Percentiles rank a stretch among this genome's conserved stretches.
phyloP scores from a whole-genome alignment of 192 early-diverging fungal genomes.

The Funneliformis geosporum region DNA sequence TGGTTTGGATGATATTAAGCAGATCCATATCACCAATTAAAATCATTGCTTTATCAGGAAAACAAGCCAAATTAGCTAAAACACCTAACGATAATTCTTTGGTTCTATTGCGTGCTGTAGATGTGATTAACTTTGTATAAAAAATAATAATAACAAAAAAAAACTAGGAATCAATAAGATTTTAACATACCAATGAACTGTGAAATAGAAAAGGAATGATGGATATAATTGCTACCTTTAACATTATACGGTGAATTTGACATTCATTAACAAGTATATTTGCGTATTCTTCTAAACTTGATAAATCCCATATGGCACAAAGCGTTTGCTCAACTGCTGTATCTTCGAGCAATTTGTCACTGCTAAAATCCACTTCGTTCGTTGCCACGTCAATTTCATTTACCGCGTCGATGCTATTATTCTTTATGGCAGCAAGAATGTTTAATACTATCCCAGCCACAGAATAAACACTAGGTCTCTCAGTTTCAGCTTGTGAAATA shows the following conservation, averaged over 20 bases:
- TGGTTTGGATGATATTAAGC: background rate
- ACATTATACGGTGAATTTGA: conserved; percentile 33
- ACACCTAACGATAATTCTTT: conserved; percentile 40
- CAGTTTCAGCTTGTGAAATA: background rate
- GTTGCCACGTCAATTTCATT: background rate
- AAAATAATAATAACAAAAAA: background rate
- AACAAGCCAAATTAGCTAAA: conserved; percentile 43
- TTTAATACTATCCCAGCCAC: background rate
- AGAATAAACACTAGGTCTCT: background rate
- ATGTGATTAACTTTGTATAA: conserved; percentile 23
- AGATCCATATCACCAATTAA: conserved; percentile 39
- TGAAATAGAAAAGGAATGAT: background rate
- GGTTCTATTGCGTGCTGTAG: conserved; percentile 34
- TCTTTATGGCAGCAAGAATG: background rate
- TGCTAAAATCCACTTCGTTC: background rate
- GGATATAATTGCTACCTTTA: conserved; percentile 36
- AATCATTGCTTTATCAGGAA: conserved; percentile 34
- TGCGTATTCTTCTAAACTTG: conserved; percentile 36
- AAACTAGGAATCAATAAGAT: too few species aligned
- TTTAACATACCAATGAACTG: background rate
- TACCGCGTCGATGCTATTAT: background rate
- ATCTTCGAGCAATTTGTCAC: conserved; percentile 32
- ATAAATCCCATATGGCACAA: conserved; percentile 40
- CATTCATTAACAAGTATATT: conserved; percentile 17
- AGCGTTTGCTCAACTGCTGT: conserved; percentile 37